phyloP scores from a whole-genome alignment of 805 yeast species.

The Pichia manshurica region DNA sequence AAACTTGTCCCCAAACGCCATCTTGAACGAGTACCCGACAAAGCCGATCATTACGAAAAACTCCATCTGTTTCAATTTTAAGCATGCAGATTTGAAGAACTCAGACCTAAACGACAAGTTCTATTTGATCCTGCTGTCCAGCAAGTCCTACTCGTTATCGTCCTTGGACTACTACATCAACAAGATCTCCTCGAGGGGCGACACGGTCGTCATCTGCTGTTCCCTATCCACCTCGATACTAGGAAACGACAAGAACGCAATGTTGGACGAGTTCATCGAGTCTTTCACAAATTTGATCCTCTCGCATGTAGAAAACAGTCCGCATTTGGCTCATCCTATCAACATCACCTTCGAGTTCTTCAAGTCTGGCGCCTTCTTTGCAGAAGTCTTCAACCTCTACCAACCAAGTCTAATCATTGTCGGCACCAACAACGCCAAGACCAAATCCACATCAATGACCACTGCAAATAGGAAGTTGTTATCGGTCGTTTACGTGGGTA shows the following conservation, averaged over 20 bases:
- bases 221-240: conserved; percentile 20
- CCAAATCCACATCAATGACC: conserved; percentile 26
- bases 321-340: conserved; percentile 33
- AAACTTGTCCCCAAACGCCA: conserved; percentile 7
- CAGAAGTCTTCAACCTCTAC: conserved; percentile 51
- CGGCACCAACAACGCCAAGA: conserved; percentile 25
- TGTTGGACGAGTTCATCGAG: conserved; percentile 20
- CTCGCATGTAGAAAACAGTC: conserved; percentile 12
- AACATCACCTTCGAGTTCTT: conserved; percentile 55
- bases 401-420: conserved; percentile 52
- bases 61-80: conserved; percentile 37
- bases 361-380: conserved; percentile 41
- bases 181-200: conserved; percentile 52
- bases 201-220: conserved; percentile 48
- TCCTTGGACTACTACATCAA: conserved; percentile 61
- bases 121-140: conserved; percentile 51
- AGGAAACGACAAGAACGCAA: conserved; percentile 16
- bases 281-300: conserved; percentile 39
- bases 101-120: conserved; percentile 19
- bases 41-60: conserved; percentile 29
- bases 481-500: conserved; percentile 25
- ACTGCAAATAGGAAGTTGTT: conserved; percentile 21
- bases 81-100: conserved; percentile 33
- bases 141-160: conserved; percentile 67
- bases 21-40: conserved; percentile 31